Percentiles rank a stretch among this genome's conserved stretches.
Evolutionary conservation across 2,329 filamentous ascomycete species (phyloP).

Genomic region (Alternaria alternata): DNA sequence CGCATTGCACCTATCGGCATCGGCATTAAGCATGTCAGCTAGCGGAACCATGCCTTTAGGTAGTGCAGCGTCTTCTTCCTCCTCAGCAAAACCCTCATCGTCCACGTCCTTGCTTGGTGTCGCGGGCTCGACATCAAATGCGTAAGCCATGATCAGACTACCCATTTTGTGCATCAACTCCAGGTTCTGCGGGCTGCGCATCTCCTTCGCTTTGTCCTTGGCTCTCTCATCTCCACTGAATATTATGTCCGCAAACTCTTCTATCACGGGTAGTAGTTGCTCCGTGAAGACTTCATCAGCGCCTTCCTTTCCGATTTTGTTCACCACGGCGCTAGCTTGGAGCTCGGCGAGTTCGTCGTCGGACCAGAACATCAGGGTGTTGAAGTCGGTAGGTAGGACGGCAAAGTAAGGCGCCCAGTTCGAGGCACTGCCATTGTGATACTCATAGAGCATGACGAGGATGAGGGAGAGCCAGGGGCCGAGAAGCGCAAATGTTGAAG

Average conservation of each 20-base stretch:
- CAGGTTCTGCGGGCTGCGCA: conserved; percentile 59
- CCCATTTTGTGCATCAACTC: conserved; percentile 79
- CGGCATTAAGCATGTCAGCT: conserved; percentile 88
- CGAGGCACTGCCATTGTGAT: conserved; percentile 66
- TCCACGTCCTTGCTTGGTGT: conserved; percentile 61
- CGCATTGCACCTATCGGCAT: conserved; percentile 81
- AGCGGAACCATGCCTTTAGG: conserved; percentile 88
- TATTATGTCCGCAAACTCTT: conserved; percentile 48
- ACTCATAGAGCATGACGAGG: conserved; percentile 81
- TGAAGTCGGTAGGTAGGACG: conserved; percentile 74
- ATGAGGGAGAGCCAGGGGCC: conserved; percentile 69
- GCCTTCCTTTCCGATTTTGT: conserved; percentile 76
- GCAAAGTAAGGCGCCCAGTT: conserved; percentile 81
- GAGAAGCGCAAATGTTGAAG: conserved; percentile 44
- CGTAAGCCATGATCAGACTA: conserved; percentile 90
- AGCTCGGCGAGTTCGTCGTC: conserved; percentile 73
- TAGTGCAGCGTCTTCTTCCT: conserved; percentile 58
- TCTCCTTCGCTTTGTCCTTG: conserved; percentile 49
- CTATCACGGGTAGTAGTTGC: conserved; percentile 63
- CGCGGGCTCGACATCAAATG: conserved; percentile 76
- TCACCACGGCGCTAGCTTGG: conserved; percentile 77
- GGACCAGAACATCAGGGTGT: conserved; percentile 92
- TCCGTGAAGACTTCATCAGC: conserved; percentile 75
- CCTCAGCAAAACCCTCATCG: conserved; percentile 60
- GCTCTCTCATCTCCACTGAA: conserved; percentile 49